Base-by-base conservation (phyloP, 2,329 filamentous ascomycete genomes). In the Colletotrichum camelliae region DNA sequence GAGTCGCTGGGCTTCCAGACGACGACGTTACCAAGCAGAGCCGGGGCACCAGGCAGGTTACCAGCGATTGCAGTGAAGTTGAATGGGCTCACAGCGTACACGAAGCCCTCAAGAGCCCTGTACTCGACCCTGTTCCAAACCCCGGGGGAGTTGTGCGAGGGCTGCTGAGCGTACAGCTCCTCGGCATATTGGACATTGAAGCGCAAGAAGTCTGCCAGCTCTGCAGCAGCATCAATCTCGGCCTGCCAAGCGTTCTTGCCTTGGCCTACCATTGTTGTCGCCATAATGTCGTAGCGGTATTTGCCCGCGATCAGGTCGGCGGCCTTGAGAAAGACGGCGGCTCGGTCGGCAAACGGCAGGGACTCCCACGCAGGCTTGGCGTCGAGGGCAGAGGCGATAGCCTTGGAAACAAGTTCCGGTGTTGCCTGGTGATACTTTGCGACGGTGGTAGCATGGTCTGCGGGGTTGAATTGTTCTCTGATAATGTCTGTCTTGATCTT, bases 211-310 rank as follows among this genome's bases (percentile, higher is more conserved):
- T 99, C 96, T 80, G 92, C 94, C 80, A 98, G 87, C 89, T 99
- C 97, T 10, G 96, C 96, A 21, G 96, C 96, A 52, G 96, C 91
- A 85, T 98, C 96, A 78, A 98, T 98, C 89, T 99, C 96, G n/a
- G 97, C 96, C 86, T 99, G 96, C 96, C 96, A 98, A 64, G 95
- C 95, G 84, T 98, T 98, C 91, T 98, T 98, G 81, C 97, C 96
- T 87, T 99, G 96, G 77, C 96, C 97, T 37, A 98, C 89, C 92
- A 98, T 98, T 16, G 97, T 98, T 60, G 95, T 92, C 9, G 97
- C 96, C 94, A 98, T 98, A 80, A 99, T 92, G 72, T 98, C 95
- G 86, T 98, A 98, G 83, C 97, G 92, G 87, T 99, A 98, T 88
- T 98, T 98, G 78, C 91, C 94, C 70, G 94, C 89, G 79, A 99